A percentile compares a stretch with the other conserved stretches of the same genome.
Conservation (phyloP, 2,329 filamentous ascomycete species). For the Niveomyces coronatus region DNA sequence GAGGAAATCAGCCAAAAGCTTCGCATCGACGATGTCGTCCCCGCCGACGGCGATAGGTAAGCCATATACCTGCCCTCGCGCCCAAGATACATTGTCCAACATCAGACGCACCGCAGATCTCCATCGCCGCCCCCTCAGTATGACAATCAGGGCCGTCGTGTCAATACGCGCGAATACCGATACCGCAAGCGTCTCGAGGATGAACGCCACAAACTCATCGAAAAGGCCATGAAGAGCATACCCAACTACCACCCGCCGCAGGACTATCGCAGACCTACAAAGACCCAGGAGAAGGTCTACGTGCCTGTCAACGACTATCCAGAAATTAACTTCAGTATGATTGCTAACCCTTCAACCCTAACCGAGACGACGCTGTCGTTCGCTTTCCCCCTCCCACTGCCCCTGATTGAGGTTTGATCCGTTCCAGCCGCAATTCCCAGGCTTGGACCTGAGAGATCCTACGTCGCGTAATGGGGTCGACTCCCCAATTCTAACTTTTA, state of each 20-base stretch:
- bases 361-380: slow-evolving; percentile 34
- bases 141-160: slow-evolving; percentile 98
- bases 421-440: slow-evolving; percentile 15
- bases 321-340: slow-evolving; percentile 99
- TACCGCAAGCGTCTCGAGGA: slow-evolving; percentile 98
- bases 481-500: slow-evolving; percentile 24
- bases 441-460: slow-evolving; percentile 22
- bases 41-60: slow-evolving; percentile 89
- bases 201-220: slow-evolving; percentile 95
- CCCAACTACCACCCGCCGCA: slow-evolving; percentile 98
- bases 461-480: slow-evolving; percentile 22
- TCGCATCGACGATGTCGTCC: slow-evolving; percentile 97
- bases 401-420: slow-evolving; percentile 33
- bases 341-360: slow-evolving; percentile 97
- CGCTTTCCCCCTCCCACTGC: slow-evolving; percentile 8
- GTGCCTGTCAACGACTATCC: slow-evolving; percentile 99
- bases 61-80: slow-evolving; percentile 18
- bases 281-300: slow-evolving; percentile 99
- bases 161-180: slow-evolving; percentile 97
- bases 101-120: slow-evolving; percentile 50
- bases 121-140: slow-evolving; percentile 94
- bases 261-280: slow-evolving; percentile 96
- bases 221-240: slow-evolving; percentile 99
- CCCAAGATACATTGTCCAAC: slow-evolving; percentile 12
- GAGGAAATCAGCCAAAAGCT: slow-evolving; percentile 99